Conservation (phyloP, 164 flowering plant species). For the Macadamia integrifolia region DNA sequence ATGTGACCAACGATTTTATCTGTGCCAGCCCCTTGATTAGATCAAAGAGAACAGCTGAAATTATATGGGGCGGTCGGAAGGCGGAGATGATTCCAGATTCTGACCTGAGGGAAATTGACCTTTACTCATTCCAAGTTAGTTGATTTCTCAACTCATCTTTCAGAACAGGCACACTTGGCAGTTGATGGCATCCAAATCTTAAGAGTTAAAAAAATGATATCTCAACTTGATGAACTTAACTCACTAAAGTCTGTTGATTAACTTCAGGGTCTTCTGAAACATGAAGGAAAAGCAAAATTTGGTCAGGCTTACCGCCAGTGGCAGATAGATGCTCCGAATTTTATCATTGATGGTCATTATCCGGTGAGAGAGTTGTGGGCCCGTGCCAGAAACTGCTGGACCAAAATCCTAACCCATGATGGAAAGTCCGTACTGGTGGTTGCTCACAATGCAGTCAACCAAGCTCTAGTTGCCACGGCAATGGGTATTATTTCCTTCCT, state of each 20-base stretch:
- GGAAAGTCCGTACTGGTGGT: slow-evolving; percentile 86
- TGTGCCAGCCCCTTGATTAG: slow-evolving; percentile 64
- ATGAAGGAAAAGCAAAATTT: slow-evolving; percentile 73
- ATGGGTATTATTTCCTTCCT: slow-evolving; percentile 43
- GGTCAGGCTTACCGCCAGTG: slow-evolving; percentile 73
- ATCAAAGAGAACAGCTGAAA: slow-evolving; percentile 90
- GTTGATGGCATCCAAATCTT: background rate
- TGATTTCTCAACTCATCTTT: slow-evolving; percentile 11
- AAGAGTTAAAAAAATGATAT: background rate
- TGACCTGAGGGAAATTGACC: slow-evolving; percentile 88
- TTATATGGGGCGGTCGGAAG: slow-evolving; percentile 70
- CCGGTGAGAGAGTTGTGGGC: slow-evolving; percentile 95
- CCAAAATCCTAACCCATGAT: slow-evolving; percentile 62
- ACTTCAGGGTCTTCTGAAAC: slow-evolving; percentile 81
- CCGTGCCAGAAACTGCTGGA: slow-evolving; percentile 83
- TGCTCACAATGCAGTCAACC: slow-evolving; percentile 98
- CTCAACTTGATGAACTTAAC: background rate
- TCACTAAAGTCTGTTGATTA: slow-evolving; percentile 18
- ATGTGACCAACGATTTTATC: background rate
- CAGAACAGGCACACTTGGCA: background rate
- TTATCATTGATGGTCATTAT: slow-evolving; percentile 82
- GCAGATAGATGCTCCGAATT: slow-evolving; percentile 84
- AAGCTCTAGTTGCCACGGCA: slow-evolving; percentile 92
- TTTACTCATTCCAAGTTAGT: slow-evolving; percentile 92
- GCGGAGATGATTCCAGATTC: slow-evolving; percentile 59